Percentiles rank a stretch among this genome's conserved stretches.
Evolutionary conservation across 768 basidiomycete genomes (phyloP).

Genomic region (Fomitopsis pulvina): DNA sequence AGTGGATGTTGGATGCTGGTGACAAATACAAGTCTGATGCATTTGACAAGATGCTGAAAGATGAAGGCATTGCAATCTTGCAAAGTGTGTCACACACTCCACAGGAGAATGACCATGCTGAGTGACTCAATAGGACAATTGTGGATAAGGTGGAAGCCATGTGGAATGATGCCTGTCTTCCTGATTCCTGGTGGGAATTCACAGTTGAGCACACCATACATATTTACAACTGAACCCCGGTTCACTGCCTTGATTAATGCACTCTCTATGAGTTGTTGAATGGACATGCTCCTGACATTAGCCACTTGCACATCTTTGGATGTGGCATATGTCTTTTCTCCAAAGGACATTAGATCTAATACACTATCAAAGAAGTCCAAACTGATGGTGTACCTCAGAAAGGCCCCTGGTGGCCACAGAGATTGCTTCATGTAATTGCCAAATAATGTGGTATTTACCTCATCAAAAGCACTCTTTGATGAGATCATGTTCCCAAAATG

Average conservation of each 20-base stretch:
- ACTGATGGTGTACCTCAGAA: constrained; percentile 17
- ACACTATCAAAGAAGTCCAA: constrained; percentile 7
- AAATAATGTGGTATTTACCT: constrained; percentile 5
- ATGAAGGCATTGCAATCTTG: constrained; percentile 1
- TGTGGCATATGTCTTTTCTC: constrained; percentile 14
- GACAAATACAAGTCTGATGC: constrained; percentile 2
- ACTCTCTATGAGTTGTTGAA: constrained; percentile 3
- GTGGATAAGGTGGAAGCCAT: constrained; percentile 27
- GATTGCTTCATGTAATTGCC: constrained; percentile 3
- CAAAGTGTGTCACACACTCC: constrained; percentile 21
- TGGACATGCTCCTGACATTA: constrained; percentile 5
- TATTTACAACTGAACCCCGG: constrained; percentile 6
- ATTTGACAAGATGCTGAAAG: background rate
- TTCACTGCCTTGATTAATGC: background rate
- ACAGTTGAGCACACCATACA: constrained; percentile 13
- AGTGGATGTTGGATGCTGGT: constrained; percentile 1
- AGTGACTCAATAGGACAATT: constrained; percentile 27
- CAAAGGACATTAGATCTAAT: constrained; percentile 9
- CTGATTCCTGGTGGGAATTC: constrained; percentile 29
- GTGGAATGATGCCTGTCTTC: constrained; percentile 21
- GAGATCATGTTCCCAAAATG: constrained; percentile 4
- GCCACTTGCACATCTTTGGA: constrained; percentile 19
- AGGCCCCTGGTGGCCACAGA: background rate
- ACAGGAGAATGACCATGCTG: constrained; percentile 33
- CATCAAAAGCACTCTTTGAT: background rate